Conservation (phyloP, 768 basidiomycete species). For the Cubamyces sp. region DNA sequence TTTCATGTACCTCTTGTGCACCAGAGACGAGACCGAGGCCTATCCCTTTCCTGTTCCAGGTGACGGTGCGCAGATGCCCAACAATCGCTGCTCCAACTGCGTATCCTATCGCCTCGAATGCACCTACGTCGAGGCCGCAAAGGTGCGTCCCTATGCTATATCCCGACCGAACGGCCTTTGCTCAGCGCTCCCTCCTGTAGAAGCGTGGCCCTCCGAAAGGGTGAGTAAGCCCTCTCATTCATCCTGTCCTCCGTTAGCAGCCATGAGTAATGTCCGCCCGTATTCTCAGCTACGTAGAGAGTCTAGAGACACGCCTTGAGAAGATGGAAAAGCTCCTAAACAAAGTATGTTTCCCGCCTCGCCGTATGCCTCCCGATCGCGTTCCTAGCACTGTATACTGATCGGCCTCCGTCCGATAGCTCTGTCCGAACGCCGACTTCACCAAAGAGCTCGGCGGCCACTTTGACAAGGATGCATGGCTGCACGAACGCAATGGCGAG, state of each 20-base stretch:
- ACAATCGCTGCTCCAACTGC: constrained; percentile 68
- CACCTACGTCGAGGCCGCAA: constrained; percentile 70
- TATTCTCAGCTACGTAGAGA: constrained; percentile 40
- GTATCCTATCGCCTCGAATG: constrained; percentile 60
- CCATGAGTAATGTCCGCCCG: not conserved
- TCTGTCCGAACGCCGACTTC: constrained; percentile 67
- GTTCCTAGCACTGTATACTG: not conserved
- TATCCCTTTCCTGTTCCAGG: constrained; percentile 40
- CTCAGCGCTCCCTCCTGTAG: constrained; percentile 27
- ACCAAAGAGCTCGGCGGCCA: constrained; percentile 57
- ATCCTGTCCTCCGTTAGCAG: not conserved
- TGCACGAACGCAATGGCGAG: constrained; percentile 23
- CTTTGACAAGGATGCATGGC: constrained; percentile 46
- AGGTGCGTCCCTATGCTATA: constrained; percentile 44
- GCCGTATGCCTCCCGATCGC: not conserved
- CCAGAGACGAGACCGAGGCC: not conserved
- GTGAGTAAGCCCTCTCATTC: constrained; percentile 37
- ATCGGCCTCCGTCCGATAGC: constrained; percentile 38
- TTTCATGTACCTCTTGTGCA: not conserved
- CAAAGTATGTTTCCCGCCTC: constrained; percentile 34
- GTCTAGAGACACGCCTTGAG: constrained; percentile 46
- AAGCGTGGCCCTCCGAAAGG: constrained; percentile 67
- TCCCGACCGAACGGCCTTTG: constrained; percentile 1
- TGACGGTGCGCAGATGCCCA: constrained; percentile 71
- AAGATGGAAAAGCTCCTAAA: constrained; percentile 45